Percentiles rank a stretch among this genome's conserved stretches.
Evolutionary conservation across 192 early-diverging fungal genomes (phyloP).

Genomic region (Obelidium mucronatum): DNA sequence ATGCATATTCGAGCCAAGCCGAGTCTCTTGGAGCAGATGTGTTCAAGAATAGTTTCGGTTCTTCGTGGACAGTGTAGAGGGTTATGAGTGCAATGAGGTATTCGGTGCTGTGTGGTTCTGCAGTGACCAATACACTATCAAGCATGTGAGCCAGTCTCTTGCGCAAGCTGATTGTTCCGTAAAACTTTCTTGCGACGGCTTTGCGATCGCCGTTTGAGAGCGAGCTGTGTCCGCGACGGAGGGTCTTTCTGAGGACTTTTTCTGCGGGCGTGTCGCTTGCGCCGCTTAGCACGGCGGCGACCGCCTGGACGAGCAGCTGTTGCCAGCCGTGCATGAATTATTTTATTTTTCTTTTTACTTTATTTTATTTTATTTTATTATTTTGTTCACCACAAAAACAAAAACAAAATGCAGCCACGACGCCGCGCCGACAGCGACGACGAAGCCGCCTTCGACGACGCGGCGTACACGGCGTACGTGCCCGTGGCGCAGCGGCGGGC

Average conservation of each 20-base stretch:
- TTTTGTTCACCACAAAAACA: too few species aligned
- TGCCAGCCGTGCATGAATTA: too few species aligned
- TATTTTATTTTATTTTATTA: too few species aligned
- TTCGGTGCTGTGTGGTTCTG: background rate
- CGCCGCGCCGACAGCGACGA: conserved; percentile 15
- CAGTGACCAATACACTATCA: background rate
- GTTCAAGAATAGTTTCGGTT: background rate
- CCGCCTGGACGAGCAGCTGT: too few species aligned
- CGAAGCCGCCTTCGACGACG: conserved; percentile 6
- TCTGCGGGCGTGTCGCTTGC: too few species aligned
- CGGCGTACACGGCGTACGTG: conserved; percentile 1
- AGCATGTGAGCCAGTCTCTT: background rate
- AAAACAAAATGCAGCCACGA: background rate
- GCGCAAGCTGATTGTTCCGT: conserved; percentile 9
- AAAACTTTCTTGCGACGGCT: conserved; percentile 19
- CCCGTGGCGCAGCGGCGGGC: background rate
- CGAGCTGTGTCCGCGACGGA: background rate
- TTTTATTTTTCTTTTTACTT: too few species aligned
- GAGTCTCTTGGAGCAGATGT: background rate
- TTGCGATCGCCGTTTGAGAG: conserved; percentile 10
- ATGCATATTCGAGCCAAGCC: conserved; percentile 3
- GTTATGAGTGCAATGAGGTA: background rate
- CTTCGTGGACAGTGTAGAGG: background rate
- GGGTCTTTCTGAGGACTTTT: background rate
- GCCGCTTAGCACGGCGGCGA: too few species aligned